Evolutionary conservation across 495 filamentous ascomycete genomes (phyloP).

Genomic region (Penicillium egyptiacum): DNA sequence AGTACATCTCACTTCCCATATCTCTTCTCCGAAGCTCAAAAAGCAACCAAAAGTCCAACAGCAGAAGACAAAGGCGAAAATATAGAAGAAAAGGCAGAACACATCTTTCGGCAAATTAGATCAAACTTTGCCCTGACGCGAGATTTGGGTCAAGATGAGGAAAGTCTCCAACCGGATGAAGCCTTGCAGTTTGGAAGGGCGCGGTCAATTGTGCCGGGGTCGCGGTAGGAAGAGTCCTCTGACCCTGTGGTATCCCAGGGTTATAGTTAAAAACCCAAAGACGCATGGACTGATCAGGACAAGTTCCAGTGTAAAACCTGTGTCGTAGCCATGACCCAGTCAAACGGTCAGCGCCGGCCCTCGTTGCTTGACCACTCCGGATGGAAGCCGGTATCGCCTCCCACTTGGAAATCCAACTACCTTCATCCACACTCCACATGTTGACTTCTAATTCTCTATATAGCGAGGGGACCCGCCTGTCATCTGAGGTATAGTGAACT

Average conservation of each 20-base stretch:
- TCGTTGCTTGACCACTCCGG: background rate
- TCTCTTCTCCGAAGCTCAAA: no score
- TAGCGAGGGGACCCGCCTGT: background rate
- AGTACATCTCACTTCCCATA: no score
- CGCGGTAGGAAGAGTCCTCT: background rate
- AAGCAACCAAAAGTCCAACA: no score
- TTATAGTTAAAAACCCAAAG: constrained; percentile 1
- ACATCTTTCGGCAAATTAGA: background rate
- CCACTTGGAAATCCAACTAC: background rate
- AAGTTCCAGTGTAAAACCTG: constrained; percentile 1
- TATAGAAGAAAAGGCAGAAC: background rate
- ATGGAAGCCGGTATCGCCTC: background rate
- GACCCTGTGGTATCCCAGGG: background rate
- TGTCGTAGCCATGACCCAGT: background rate
- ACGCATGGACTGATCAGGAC: background rate
- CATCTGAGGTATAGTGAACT: background rate
- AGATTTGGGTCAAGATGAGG: background rate
- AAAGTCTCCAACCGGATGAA: background rate
- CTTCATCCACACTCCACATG: background rate
- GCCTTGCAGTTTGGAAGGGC: background rate
- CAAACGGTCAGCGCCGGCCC: background rate
- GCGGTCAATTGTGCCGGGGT: background rate
- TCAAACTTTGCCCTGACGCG: background rate
- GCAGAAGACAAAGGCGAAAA: no score
- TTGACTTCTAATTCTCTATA: background rate